phyloP scores from a whole-genome alignment of 1,284 basidiomycete genomes.

The Phlebopus sp. region DNA sequence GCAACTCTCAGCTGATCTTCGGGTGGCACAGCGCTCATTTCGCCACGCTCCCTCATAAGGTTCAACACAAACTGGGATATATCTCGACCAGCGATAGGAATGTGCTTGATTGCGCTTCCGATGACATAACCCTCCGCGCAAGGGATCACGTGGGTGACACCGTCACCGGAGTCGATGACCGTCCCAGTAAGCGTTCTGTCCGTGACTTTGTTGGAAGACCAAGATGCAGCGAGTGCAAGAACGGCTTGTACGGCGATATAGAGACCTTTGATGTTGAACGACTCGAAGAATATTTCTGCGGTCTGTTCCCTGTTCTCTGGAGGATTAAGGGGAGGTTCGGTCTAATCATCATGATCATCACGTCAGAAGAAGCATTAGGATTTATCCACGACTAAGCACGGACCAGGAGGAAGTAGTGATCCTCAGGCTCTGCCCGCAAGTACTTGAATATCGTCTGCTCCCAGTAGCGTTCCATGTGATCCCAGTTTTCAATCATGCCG shows the following conservation, averaged over 20 bases:
- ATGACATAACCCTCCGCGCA: slow-evolving; percentile 99
- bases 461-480: slow-evolving; percentile 99
- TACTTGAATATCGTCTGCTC: slow-evolving; percentile 99
- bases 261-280: slow-evolving; percentile 96
- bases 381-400: slow-evolving; percentile 31
- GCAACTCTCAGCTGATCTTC: slow-evolving; percentile 94
- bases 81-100: slow-evolving; percentile 97
- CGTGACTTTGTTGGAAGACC: slow-evolving; percentile 91
- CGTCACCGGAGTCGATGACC: slow-evolving; percentile 98
- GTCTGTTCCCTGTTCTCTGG: slow-evolving; percentile 99
- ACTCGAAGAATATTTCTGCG: slow-evolving; percentile 99
- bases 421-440: slow-evolving; percentile 96
- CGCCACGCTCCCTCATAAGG: slow-evolving; percentile 92
- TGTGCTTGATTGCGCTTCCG: slow-evolving; percentile 98
- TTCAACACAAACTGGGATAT: slow-evolving; percentile 98
- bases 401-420: slow-evolving; percentile 97
- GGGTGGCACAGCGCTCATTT: slow-evolving; percentile 88
- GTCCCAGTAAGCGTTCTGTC: slow-evolving; percentile 96
- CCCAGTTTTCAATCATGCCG: slow-evolving; percentile 99
- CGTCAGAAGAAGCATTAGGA: slow-evolving; percentile 4
- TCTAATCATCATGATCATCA: slow-evolving; percentile 47
- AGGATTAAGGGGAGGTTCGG: slow-evolving; percentile 96
- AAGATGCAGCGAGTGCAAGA: slow-evolving; percentile 96
- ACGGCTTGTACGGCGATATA: slow-evolving; percentile 99
- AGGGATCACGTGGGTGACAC: slow-evolving; percentile 96